phyloP scores from a whole-genome alignment of 345 rosid species.

The Carallia pectinifolia region DNA sequence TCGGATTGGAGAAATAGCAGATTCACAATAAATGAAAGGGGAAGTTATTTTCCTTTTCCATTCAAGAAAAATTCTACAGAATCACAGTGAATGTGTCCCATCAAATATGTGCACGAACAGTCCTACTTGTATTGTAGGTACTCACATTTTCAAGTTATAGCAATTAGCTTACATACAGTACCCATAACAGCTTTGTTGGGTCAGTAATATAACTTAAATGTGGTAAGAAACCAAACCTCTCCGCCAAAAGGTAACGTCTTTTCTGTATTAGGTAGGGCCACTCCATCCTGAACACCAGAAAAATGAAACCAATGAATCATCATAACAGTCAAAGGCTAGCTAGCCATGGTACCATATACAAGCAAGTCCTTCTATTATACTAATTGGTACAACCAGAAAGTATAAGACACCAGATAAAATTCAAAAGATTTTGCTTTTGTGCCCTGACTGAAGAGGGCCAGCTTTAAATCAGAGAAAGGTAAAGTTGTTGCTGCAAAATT shows the following conservation, averaged over 20 bases:
- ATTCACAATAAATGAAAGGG: too few species aligned
- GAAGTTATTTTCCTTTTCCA: not conserved
- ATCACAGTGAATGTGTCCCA: not conserved
- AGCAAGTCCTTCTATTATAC: not conserved
- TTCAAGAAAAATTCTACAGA: not conserved
- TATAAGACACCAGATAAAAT: not conserved
- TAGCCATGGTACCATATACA: not conserved
- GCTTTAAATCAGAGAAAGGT: not conserved
- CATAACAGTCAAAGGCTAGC: slow-evolving; percentile 6
- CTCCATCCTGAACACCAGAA: slow-evolving; percentile 71
- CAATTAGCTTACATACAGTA: slow-evolving; percentile 8
- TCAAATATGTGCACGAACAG: too few species aligned
- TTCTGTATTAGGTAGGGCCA: slow-evolving; percentile 84
- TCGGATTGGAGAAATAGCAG: too few species aligned
- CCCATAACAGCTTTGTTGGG: slow-evolving; percentile 3
- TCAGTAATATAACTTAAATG: slow-evolving; percentile 13
- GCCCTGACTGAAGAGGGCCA: not conserved
- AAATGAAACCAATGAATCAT: slow-evolving; percentile 14
- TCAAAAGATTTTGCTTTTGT: not conserved
- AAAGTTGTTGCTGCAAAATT: too few species aligned
- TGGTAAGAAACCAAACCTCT: slow-evolving; percentile 53
- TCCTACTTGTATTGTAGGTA: not conserved
- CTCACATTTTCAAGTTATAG: slow-evolving; percentile 6
- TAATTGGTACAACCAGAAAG: not conserved
- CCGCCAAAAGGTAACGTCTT: slow-evolving; percentile 94